Percentiles rank a stretch among this genome's conserved stretches.
These are phyloP conservation scores for Fusarium coffeatum DNA, from an alignment of 2,329 filamentous ascomycete genomes.

Conservation along the genomic window DNA sequence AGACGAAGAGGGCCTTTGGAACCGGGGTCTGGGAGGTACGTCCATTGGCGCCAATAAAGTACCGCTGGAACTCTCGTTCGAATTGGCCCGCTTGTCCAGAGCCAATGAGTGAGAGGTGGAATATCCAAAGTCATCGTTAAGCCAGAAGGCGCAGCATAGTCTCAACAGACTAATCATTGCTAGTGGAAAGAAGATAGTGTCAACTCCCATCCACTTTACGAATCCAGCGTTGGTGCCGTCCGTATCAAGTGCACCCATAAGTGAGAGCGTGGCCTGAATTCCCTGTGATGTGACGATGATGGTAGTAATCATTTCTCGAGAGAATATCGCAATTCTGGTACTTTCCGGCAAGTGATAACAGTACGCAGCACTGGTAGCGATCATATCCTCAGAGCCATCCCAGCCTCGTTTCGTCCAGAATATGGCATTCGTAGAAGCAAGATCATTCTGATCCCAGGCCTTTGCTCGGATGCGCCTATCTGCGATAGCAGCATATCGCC, in stretches of 20 bases:
- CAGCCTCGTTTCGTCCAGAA: constrained; percentile 28
- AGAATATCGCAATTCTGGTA: not conserved
- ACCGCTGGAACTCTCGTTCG: not conserved
- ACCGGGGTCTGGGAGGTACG: not conserved
- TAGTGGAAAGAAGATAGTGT: constrained; percentile 17
- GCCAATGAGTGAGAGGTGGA: not conserved
- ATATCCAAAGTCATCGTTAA: constrained; percentile 17
- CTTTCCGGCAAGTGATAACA: constrained; percentile 5
- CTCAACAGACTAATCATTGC: constrained; percentile 16
- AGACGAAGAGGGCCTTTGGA: not conserved
- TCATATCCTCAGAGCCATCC: constrained; percentile 23
- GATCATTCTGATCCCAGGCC: constrained; percentile 6
- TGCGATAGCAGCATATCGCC: constrained; percentile 17
- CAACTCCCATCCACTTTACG: constrained; percentile 10
- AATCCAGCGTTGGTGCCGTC: not conserved
- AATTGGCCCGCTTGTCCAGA: not conserved
- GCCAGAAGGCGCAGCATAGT: constrained; percentile 4
- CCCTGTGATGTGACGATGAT: constrained; percentile 22
- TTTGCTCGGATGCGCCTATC: constrained; percentile 18
- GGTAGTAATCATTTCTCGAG: constrained; percentile 2
- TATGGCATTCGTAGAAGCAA: constrained; percentile 23
- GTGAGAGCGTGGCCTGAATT: not conserved
- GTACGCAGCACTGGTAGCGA: not conserved
- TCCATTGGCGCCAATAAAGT: not conserved
- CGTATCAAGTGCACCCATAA: not conserved